Evolutionary conservation across 2,329 filamentous ascomycete species (phyloP), one percentile per base, ranked within the genome.

Genomic region (Domatiomyces globalis): DNA sequence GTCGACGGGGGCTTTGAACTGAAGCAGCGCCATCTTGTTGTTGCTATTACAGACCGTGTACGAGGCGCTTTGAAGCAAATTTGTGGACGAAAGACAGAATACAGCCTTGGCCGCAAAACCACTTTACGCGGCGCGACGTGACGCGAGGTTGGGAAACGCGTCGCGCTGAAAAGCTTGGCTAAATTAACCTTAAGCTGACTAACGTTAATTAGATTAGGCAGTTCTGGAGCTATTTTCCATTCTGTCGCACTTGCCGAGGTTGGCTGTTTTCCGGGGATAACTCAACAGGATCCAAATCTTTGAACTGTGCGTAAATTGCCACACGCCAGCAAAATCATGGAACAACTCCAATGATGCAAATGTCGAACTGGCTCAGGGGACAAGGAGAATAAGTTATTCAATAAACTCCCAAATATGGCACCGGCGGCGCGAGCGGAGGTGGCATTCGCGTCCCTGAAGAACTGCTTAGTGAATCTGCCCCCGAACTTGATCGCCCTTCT

Each of bases 381-480:
- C 12, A 39, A 39, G 10, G 33, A 39, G 12, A 39, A 39, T 15
- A 10, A 15, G 10, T 15, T 15, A 15, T 39, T 39, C 29, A 10
- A 15, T 39, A 15, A 15, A 15, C 2, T 39, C 33, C 15, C 17
- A 39, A 51, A 46, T 10, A 59, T 58, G 57, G 54, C 57, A 20
- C 54, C 73, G 42, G 64, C 85, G 44, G 82, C 83, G 33, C 76
- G 84, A 55, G 88, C 87, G 53, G 89, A 95, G 71, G 77, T 96
- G 59, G 84, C 84, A 50, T 77, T 96, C 54, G 80, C 87, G 46
- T 86, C 89, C 60, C 77, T 96, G 54, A 94, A 94, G 73, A 96
- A 84, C 67, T 98, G 92, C 70, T 76, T 98, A 49, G 86, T 95
- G 66, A 96, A 96, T 69, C 78, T 98, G 48, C 92, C 92, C 46